These are phyloP conservation scores for Phaffomyces opuntiae DNA, from an alignment of 805 yeast genomes.

Conservation along the genomic window DNA sequence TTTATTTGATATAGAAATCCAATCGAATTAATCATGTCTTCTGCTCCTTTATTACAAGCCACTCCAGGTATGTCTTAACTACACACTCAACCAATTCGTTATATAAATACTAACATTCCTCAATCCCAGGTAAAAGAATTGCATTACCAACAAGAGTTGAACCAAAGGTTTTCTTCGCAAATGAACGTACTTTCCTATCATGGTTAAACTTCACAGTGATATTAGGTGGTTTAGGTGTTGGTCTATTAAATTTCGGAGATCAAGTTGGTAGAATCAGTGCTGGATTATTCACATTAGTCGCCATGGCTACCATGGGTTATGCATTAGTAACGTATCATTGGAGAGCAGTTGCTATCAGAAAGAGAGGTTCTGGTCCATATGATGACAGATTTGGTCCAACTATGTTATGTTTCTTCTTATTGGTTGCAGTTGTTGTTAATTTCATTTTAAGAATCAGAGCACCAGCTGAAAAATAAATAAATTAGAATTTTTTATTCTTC, in stretches of 20 bases:
- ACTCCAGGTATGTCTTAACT: slow-evolving; percentile 45
- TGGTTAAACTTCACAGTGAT: slow-evolving; percentile 99
- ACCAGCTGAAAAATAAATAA: not conserved
- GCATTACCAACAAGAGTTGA: slow-evolving; percentile 98
- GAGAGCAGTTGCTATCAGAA: slow-evolving; percentile 98
- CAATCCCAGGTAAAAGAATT: slow-evolving; percentile 64
- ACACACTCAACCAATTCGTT: no score
- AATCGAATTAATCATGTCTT: slow-evolving; percentile 35
- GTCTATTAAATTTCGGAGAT: slow-evolving; percentile 94
- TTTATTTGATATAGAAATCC: not conserved
- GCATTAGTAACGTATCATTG: slow-evolving; percentile 96
- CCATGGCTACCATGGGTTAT: slow-evolving; percentile 96
- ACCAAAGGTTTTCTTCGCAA: slow-evolving; percentile 98
- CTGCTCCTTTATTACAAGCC: slow-evolving; percentile 67
- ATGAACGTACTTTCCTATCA: slow-evolving; percentile 95
- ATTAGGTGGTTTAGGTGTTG: slow-evolving; percentile 93
- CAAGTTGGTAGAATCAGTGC: slow-evolving; percentile 88
- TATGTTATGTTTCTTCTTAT: slow-evolving; percentile 86
- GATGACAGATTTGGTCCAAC: slow-evolving; percentile 99
- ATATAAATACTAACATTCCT: not conserved
- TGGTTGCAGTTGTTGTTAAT: slow-evolving; percentile 90
- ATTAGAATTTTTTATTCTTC: no score
- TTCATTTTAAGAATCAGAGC: slow-evolving; percentile 59
- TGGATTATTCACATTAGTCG: slow-evolving; percentile 87
- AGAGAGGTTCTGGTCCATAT: slow-evolving; percentile 98